Conservation (phyloP, 129 eudicot species). For the Lonicera japonica region DNA sequence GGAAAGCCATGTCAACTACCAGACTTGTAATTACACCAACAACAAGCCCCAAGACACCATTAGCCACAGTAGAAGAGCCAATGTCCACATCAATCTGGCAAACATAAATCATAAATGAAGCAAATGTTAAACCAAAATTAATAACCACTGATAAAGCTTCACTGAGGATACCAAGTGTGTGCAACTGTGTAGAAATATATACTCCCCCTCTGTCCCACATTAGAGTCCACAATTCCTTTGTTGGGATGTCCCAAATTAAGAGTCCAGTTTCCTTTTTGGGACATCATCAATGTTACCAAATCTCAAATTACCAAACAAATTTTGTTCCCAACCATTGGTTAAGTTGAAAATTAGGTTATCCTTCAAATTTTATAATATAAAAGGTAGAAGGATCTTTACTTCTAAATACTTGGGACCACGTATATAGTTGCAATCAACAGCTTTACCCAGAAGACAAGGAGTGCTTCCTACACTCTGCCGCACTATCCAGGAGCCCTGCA, state of each 20-base stretch:
- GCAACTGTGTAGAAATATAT: not conserved
- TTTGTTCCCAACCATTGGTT: no score
- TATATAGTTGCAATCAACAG: conserved; percentile 95
- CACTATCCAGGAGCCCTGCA: conserved; percentile 98
- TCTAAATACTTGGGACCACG: conserved; percentile 92
- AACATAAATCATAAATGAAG: not conserved
- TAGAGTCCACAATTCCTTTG: not conserved
- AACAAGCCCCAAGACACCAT: conserved; percentile 98
- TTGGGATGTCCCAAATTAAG: not conserved
- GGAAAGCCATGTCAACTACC: conserved; percentile 99
- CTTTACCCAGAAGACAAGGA: conserved; percentile 94
- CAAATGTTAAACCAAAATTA: not conserved
- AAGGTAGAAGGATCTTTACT: conserved; percentile 30
- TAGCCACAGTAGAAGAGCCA: conserved; percentile 99
- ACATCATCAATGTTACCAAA: no score
- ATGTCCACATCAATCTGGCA: conserved; percentile 88
- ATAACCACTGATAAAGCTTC: not conserved
- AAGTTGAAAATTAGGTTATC: not conserved
- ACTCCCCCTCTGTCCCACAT: not conserved
- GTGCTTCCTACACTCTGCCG: conserved; percentile 99
- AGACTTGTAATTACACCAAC: conserved; percentile 88
- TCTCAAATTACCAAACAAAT: no score
- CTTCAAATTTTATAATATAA: not conserved
- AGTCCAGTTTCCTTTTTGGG: not conserved
- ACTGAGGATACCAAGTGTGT: not conserved